Base-by-base conservation (phyloP, 1,139 yeast species). In the Suhomyces terraborum region DNA sequence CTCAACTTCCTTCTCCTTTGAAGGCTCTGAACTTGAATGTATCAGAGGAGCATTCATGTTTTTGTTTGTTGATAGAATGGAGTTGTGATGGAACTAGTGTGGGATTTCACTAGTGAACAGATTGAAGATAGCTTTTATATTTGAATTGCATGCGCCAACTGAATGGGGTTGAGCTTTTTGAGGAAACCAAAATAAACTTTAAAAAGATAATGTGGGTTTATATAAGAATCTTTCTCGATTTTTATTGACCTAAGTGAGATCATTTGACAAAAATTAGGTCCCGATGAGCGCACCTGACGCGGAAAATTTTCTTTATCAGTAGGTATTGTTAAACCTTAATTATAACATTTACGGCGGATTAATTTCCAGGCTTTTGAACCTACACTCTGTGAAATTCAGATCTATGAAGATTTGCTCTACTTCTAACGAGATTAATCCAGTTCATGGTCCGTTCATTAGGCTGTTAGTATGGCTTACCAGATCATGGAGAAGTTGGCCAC, bases 61-160 rank as follows among this genome's bases (percentile, higher is more conserved):
- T 19, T 29, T 23, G 7, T 14, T 8, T 9, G 30, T n/a, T 8
- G 25, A 16, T 21, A n/a, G n/a, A n/a, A n/a, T 17, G 8, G 23
- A 24, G 27, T 24, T 12, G 22, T 28, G 14, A 16, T 22, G n/a
- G 21, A 6, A 27, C 21, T 31, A 38, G 31, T 21, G 29, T 25
- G 21, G 40, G 31, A 26, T 19, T 22, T 10, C 32, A 38, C 43
- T 50, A 50, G 42, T 48, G 53, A 18, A 50, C 49, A 19, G 50
- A 36, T 42, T 47, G 50, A 29, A 50, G 49, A 37, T 50, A 50
- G 13, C 32, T 25, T 29, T 48, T 48, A 36, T 47, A 45, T 32
- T 32, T 26, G 28, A 26, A 37, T 18, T 25, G 23, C 40, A 37
- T 37, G 22, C 32, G 40, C 40, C 40, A 31, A 24, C 16, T 6